phyloP scores from a whole-genome alignment of 2,329 filamentous ascomycete species.

The Dendrostoma leiphaemia region DNA sequence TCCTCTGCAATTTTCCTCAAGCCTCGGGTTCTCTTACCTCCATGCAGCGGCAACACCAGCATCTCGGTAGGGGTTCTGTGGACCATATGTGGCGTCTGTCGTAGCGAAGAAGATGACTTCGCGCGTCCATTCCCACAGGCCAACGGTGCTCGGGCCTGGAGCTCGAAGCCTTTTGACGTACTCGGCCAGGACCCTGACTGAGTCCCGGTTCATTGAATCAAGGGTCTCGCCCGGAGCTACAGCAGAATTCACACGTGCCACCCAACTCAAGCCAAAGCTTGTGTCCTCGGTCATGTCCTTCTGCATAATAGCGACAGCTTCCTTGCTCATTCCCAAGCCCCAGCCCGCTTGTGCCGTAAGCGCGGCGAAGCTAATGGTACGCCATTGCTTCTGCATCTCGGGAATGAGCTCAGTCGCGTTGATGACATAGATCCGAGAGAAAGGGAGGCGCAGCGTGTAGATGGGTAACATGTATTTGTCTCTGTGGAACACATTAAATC shows the following conservation, averaged over 20 bases:
- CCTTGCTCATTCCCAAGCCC: conserved; percentile 26
- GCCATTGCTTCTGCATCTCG: conserved; percentile 26
- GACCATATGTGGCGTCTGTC: conserved; percentile 26
- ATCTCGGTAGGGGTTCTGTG: conserved; percentile 26
- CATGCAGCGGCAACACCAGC: conserved; percentile 22
- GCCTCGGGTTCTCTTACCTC: conserved; percentile 12
- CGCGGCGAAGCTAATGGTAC: conserved; percentile 25
- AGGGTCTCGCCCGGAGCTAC: conserved; percentile 13
- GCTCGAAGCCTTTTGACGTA: conserved; percentile 19
- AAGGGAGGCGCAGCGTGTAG: conserved; percentile 27
- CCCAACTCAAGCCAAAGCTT: not conserved
- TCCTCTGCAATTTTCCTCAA: not conserved
- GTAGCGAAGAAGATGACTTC: conserved; percentile 22
- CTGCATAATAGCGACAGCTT: conserved; percentile 23
- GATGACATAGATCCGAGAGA: conserved; percentile 25
- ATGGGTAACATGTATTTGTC: conserved; percentile 24
- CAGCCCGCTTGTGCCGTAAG: conserved; percentile 23
- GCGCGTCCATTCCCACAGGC: conserved; percentile 22
- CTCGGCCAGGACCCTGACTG: conserved; percentile 21
- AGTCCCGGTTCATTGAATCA: conserved; percentile 22
- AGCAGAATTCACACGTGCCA: not conserved
- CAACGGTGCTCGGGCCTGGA: not conserved
- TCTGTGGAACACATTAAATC: no score
- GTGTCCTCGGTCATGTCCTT: conserved; percentile 4
- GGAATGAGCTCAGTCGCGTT: conserved; percentile 26